A percentile compares a stretch with the other conserved stretches of the same genome.
Conservation (phyloP, 208 protist genomes). For the Angomonas deanei region DNA sequence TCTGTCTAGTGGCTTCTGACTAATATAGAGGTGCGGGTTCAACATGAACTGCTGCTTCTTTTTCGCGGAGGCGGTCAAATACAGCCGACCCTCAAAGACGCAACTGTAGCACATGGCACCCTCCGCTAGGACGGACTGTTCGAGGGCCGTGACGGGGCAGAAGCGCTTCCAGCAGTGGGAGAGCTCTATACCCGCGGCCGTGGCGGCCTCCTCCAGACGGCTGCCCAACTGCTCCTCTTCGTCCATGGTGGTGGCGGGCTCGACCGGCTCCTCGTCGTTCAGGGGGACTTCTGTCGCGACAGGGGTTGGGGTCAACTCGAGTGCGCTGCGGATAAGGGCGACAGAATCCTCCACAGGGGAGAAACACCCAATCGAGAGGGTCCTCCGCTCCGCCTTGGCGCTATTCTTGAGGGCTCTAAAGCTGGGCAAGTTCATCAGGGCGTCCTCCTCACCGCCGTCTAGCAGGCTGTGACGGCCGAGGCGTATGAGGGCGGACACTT, state of each 20-base stretch:
- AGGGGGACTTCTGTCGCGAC: neutral
- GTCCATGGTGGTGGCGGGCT: conserved; percentile 10
- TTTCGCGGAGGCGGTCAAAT: conserved; percentile 43
- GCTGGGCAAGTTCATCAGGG: conserved; percentile 11
- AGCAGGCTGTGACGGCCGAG: neutral
- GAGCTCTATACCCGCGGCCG: conserved; percentile 14
- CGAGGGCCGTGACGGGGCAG: conserved; percentile 75
- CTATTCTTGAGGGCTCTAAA: conserved; percentile 16
- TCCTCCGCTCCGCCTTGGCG: conserved; percentile 12
- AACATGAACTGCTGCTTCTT: conserved; percentile 56
- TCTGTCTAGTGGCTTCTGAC: conserved; percentile 17
- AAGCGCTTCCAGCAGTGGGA: conserved; percentile 65
- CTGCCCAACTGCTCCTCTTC: conserved; percentile 33
- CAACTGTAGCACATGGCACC: conserved; percentile 56
- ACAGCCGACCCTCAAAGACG: conserved; percentile 54
- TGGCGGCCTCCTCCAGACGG: conserved; percentile 30
- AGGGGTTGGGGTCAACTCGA: neutral
- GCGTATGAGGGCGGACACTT: neutral
- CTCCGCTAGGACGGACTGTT: conserved; percentile 69
- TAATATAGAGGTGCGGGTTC: conserved; percentile 55
- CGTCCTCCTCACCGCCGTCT: neutral
- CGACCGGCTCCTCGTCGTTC: neutral
- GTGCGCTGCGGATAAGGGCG: neutral
- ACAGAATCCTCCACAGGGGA: conserved; percentile 27
- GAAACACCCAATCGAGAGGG: conserved; percentile 21